Evolutionary conservation across 2,329 filamentous ascomycete genomes (phyloP).

Genomic region (Neophaeococcomyces mojaviensis): DNA sequence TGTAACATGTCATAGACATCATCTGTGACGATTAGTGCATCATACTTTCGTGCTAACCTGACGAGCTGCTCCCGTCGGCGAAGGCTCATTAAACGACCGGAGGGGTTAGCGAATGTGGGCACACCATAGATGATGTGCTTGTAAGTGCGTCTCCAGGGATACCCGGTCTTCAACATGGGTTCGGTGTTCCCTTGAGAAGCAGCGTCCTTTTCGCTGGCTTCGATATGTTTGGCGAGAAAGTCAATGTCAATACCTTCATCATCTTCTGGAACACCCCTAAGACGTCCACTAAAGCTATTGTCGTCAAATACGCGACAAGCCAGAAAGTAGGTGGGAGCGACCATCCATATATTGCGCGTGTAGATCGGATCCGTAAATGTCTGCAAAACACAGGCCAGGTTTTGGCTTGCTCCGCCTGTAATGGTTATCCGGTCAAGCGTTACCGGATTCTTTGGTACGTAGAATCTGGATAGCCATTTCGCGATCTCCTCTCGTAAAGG

Average conservation of each 20-base stretch:
- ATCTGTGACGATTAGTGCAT: constrained; percentile 78
- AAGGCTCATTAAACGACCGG: constrained; percentile 71
- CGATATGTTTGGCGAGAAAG: constrained; percentile 47
- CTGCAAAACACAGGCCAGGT: constrained; percentile 66
- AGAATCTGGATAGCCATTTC: constrained; percentile 61
- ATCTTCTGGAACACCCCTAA: constrained; percentile 69
- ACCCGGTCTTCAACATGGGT: constrained; percentile 47
- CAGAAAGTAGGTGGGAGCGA: constrained; percentile 77
- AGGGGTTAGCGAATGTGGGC: constrained; percentile 83
- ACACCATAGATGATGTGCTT: constrained; percentile 82
- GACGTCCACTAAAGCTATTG: constrained; percentile 59
- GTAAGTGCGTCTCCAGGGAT: constrained; percentile 67
- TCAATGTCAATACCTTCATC: constrained; percentile 66
- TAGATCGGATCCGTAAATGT: constrained; percentile 72
- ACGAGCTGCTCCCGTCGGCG: constrained; percentile 61
- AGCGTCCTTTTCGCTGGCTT: constrained; percentile 42
- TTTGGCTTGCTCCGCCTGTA: constrained; percentile 79
- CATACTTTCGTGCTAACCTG: constrained; percentile 64
- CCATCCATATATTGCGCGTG: constrained; percentile 71
- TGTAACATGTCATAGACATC: constrained; percentile 93
- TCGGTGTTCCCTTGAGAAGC: constrained; percentile 30
- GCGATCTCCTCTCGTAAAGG: constrained; percentile 64
- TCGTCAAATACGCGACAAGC: constrained; percentile 81
- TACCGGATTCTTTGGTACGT: constrained; percentile 39
- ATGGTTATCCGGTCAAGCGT: constrained; percentile 61